These are phyloP conservation scores for Cornus controversa DNA, from an alignment of 148 eudicot genomes.

Conservation along the genomic window DNA sequence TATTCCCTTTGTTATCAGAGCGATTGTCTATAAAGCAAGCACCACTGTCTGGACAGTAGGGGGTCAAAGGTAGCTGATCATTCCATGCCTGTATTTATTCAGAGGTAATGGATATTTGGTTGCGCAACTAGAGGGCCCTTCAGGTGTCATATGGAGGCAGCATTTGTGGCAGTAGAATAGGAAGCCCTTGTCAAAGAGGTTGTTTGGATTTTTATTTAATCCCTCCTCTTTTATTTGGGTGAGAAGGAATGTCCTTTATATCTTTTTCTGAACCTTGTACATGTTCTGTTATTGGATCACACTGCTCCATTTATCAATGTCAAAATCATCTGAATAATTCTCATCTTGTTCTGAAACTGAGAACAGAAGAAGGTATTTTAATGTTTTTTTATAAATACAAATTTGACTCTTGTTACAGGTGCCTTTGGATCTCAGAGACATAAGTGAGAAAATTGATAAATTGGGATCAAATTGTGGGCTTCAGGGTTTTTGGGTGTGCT, in stretches of 20 bases:
- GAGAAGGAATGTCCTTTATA: not conserved
- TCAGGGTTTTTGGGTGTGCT: no score
- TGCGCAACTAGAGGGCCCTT: not conserved
- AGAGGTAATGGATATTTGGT: not conserved
- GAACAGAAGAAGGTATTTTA: no score
- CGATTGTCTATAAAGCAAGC: conserved; percentile 55
- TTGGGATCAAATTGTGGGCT: no score
- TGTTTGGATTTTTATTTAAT: not conserved
- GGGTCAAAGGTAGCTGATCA: not conserved
- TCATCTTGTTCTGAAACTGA: no score
- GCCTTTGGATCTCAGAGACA: no score
- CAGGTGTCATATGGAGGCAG: not conserved
- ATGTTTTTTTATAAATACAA: no score
- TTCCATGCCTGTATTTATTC: no score
- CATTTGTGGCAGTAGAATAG: not conserved
- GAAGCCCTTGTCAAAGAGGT: not conserved
- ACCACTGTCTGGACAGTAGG: conserved; percentile 7
- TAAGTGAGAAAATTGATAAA: no score
- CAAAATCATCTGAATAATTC: no score
- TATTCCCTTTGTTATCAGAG: conserved; percentile 29
- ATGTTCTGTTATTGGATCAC: no score
- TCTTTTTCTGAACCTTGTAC: not conserved
- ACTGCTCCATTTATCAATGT: no score
- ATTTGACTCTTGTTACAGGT: no score
- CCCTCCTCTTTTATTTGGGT: not conserved